phyloP scores from a whole-genome alignment of 1,284 basidiomycete genomes.

The Athelia sp. region DNA sequence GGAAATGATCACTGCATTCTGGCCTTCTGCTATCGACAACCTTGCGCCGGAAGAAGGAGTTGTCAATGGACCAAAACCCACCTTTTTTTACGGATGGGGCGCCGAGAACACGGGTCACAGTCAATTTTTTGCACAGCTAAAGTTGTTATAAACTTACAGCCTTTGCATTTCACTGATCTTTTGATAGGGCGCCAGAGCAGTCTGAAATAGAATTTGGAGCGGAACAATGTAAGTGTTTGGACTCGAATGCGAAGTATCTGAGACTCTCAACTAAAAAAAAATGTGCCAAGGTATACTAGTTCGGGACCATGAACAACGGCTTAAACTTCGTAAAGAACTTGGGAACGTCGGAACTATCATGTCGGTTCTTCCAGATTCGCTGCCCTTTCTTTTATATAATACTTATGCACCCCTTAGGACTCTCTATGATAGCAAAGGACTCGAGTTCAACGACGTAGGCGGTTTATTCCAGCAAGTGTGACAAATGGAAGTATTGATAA shows the following conservation, averaged over 20 bases:
- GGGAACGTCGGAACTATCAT: conserved; percentile 60
- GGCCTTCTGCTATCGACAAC: conserved; percentile 62
- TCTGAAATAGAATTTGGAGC: conserved; percentile 60
- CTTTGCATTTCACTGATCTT: too few relatives aligned
- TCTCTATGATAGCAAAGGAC: conserved; percentile 68
- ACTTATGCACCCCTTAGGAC: conserved; percentile 39
- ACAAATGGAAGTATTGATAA: background rate
- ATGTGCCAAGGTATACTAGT: conserved; percentile 59
- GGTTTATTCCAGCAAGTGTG: conserved; percentile 13
- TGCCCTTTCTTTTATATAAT: background rate
- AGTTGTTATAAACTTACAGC: too few relatives aligned
- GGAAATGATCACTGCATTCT: conserved; percentile 53
- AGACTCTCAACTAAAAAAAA: background rate
- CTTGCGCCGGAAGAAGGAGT: conserved; percentile 55
- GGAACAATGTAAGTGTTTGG: conserved; percentile 50
- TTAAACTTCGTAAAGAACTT: conserved; percentile 44
- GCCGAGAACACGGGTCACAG: conserved; percentile 11
- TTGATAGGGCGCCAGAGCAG: too few relatives aligned
- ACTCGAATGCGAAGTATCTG: background rate
- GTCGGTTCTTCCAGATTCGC: conserved; percentile 32
- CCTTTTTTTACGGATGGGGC: conserved; percentile 55
- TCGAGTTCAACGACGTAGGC: conserved; percentile 73
- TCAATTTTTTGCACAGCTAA: too few relatives aligned
- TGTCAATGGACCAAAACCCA: conserved; percentile 51
- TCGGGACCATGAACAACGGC: conserved; percentile 48